phyloP scores from a whole-genome alignment of 177 flowering plant species.

The Vitis hybrid region DNA sequence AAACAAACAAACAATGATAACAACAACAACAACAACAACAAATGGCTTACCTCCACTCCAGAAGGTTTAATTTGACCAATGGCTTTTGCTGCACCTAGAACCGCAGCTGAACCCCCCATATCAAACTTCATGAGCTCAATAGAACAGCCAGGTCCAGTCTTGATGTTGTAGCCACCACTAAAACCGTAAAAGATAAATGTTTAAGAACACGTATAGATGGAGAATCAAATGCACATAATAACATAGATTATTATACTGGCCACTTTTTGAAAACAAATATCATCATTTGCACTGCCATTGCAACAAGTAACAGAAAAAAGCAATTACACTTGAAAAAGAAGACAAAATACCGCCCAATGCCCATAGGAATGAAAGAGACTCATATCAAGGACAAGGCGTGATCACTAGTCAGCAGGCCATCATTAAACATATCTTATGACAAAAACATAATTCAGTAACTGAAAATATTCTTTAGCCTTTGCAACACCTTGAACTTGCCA shows the following conservation, averaged over 20 bases:
- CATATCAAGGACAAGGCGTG: too few relatives aligned
- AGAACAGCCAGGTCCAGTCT: constrained; percentile 85
- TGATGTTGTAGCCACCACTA: constrained; percentile 99
- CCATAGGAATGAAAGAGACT: too few relatives aligned
- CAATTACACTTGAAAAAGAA: too few relatives aligned
- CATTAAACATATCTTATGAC: too few relatives aligned
- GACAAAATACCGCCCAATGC: too few relatives aligned
- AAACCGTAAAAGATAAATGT: constrained; percentile 18
- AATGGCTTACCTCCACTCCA: constrained; percentile 79
- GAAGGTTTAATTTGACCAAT: constrained; percentile 91
- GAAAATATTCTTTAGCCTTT: too few relatives aligned
- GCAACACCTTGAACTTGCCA: too few relatives aligned
- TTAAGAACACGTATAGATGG: not conserved
- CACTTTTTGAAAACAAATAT: not conserved
- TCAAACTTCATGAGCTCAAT: constrained; percentile 96
- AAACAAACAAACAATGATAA: constrained; percentile 2
- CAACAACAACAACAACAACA: constrained; percentile 1
- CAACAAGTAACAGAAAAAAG: too few relatives aligned
- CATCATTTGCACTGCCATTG: not conserved
- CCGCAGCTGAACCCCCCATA: constrained; percentile 99
- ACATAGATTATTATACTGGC: not conserved
- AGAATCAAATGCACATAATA: not conserved
- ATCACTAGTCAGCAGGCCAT: too few relatives aligned
- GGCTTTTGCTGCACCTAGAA: constrained; percentile 96
- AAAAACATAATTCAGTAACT: too few relatives aligned